Conservation (phyloP, 106 monocot species). For the Amphibolis antarctica region DNA sequence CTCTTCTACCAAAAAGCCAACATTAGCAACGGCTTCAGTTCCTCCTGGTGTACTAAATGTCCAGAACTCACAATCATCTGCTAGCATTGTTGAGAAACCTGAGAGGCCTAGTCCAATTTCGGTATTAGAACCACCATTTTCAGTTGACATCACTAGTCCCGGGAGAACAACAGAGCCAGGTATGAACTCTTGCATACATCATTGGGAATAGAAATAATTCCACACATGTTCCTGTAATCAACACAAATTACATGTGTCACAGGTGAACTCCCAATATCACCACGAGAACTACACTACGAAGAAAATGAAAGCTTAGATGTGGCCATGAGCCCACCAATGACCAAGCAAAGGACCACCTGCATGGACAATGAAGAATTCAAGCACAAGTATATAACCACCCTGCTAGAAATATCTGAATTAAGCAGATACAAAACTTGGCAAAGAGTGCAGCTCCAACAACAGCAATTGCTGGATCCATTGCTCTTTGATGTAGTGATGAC, state of each 20-base stretch:
- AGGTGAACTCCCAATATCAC: slow-evolving; percentile 2
- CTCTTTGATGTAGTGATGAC: slow-evolving; percentile 57
- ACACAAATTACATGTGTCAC: background rate
- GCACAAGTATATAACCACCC: slow-evolving; percentile 27
- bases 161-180: slow-evolving; percentile 8
- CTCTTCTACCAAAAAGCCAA: background rate
- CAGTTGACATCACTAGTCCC: slow-evolving; percentile 39
- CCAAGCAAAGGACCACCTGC: slow-evolving; percentile 6
- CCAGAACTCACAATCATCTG: slow-evolving; percentile 18
- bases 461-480: slow-evolving; percentile 36
- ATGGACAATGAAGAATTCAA: slow-evolving; percentile 23
- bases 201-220: background rate
- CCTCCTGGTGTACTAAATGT: slow-evolving; percentile 14
- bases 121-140: slow-evolving; percentile 50
- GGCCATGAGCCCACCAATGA: slow-evolving; percentile 12
- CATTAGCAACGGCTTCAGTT: slow-evolving; percentile 7
- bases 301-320: slow-evolving; percentile 21
- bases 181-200: background rate
- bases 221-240: too few species aligned
- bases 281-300: slow-evolving; percentile 21
- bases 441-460: slow-evolving; percentile 20
- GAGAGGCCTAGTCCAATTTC: slow-evolving; percentile 52
- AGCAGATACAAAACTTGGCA: slow-evolving; percentile 13
- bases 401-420: slow-evolving; percentile 54
- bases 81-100: slow-evolving; percentile 17